Evolutionary conservation across 1,284 basidiomycete species (phyloP).

Genomic region (Vanrija humicola): DNA sequence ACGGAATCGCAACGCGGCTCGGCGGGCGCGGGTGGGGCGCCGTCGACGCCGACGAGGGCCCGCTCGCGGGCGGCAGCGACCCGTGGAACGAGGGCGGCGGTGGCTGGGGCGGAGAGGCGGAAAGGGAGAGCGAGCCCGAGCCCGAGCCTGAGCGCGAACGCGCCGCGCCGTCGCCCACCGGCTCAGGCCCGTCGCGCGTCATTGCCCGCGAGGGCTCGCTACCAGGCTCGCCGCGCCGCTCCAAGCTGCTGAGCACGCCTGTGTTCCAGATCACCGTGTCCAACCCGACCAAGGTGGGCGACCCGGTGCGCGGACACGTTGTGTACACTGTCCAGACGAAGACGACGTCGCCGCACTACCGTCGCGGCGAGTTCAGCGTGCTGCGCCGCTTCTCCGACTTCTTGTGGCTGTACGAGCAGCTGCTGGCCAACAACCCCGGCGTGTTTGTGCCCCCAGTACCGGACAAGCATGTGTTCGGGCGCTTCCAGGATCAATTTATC

Average conservation of each 20-base stretch:
- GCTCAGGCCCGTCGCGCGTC: neutral
- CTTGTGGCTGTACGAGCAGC: conserved; percentile 88
- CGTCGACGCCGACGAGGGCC: conserved; percentile 24
- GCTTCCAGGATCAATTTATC: conserved; percentile 80
- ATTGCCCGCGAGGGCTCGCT: neutral
- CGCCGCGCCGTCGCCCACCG: neutral
- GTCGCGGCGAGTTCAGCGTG: conserved; percentile 79
- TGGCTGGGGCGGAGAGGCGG: neutral
- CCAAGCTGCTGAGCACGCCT: conserved; percentile 27
- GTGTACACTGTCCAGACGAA: conserved; percentile 91
- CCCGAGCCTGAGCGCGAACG: neutral
- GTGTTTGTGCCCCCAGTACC: conserved; percentile 95
- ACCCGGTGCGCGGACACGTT: conserved; percentile 83
- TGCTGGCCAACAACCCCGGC: conserved; percentile 89
- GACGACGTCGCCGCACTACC: conserved; percentile 78
- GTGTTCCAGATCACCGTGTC: conserved; percentile 73
- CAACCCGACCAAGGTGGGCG: conserved; percentile 89
- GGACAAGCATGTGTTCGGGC: conserved; percentile 85
- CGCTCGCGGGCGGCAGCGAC: conserved; percentile 2
- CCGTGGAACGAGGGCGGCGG: conserved; percentile 9
- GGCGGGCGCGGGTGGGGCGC: conserved; percentile 16
- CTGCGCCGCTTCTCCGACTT: conserved; percentile 95
- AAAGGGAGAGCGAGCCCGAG: neutral
- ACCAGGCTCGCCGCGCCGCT: conserved; percentile 16
- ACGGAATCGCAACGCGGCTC: neutral